Evolutionary conservation across 148 eudicot species (phyloP), one percentile per base, ranked within the genome.

Genomic region (Gaultheria prostrata): DNA sequence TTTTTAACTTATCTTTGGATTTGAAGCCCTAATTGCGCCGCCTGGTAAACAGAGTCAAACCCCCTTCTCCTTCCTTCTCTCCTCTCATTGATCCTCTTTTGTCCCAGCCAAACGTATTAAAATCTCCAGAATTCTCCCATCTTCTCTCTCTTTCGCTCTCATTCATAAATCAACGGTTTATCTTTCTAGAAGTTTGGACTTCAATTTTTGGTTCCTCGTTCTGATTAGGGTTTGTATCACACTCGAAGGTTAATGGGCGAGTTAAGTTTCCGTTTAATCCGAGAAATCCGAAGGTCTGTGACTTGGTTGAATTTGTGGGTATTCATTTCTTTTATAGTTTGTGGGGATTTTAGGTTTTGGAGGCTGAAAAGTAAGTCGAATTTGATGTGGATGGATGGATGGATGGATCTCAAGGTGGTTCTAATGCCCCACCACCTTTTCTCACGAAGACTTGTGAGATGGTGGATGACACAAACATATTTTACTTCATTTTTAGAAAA

Each of bases 391-490:
- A n/a, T n/a, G n/a, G n/a, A n/a, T n/a, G n/a, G 78, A 87, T 89
- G 89, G 91, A 87, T 83, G 88, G 86, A 26, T 77, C 89, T 83
- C 83, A 85, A 21, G 87, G 86, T 46, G 85, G 86, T 82, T 84
- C 91, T 15, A 87, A 46, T 82, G 82, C 89, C 14, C 89, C 89
- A 12, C 87, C 92, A 0, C 92, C 92, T n/a, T 90, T 90, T 63
- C 87, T 90, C 13, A 21, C 74, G 2, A 90, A 90, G 78, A 90
- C 91, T 0, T 90, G 89, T 76, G 92, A 90, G 56, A 87, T 89
- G 91, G 89, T 90, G 70, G 91, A 89, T 39, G 43, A 39, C 43
- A 39, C 6, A 39, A 39, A 39, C 43, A 39, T 39, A 39, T 39
- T 39, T 39, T 39, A 39, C 43, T n/a, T 1, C 12, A 12, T n/a